Evolutionary conservation across 129 eudicot species (phyloP), one percentile per base, ranked within the genome.

Genomic region (Artemisia annua): DNA sequence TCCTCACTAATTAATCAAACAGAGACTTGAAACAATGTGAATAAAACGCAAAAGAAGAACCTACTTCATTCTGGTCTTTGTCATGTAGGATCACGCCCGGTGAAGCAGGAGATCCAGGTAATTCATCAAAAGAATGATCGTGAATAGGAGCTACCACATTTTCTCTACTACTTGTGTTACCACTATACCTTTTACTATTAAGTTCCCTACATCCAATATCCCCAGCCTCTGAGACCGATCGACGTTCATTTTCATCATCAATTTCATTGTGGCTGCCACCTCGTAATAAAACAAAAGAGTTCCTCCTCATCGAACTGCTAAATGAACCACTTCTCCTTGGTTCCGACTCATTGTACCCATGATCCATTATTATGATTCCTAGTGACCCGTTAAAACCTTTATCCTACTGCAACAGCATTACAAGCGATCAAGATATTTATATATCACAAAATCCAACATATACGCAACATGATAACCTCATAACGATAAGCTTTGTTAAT

Each of bases 121-220:
- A 75, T 13, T 83, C 72, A 20, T 61, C 52, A 48, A 63, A 9
- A 54, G 75, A 39, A 14, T 78, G 82, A 44, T 85, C 88, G 70
- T 79, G 85, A 72, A 87, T 58, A 9, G 87, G 87, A 76, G 77
- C 68, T 11, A 75, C 89, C 22, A 48, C 18, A 59, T 28, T 70
- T 61, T 78, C 85, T 58, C 73, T 55, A 10, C 66, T 61, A 24
- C 87, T 88, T 51, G 46, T 39, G 10, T 39, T 39, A 35, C 55
- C 74, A 73, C 80, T 85, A 63, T 75, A 46, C 67, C 96, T 79
- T 35, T 71, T 79, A 80, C 95, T 81, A 67, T 70, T 69, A 78
- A 92, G 80, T 32, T 80, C 89, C 63, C 96, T 78, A 67, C 87
- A 90, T 53, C 96, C 95, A 59, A 85, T 89, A 80, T 92, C 98